Evolutionary conservation across 805 yeast species (phyloP).

Genomic region (Ogataea ramenticola): DNA sequence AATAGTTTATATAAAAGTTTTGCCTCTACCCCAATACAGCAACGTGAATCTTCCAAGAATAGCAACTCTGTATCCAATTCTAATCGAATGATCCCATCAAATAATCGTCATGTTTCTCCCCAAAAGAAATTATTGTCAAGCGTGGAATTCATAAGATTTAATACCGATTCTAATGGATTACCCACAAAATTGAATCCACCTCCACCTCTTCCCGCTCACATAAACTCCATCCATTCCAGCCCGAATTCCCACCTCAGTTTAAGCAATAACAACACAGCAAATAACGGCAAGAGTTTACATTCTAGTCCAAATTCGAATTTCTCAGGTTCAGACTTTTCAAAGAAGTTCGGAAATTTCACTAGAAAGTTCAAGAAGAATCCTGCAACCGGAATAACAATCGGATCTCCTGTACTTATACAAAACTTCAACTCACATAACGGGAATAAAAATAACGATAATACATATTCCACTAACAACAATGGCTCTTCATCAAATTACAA

Average conservation of each 20-base stretch:
- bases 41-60: neutral
- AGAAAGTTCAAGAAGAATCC: slow-evolving; percentile 9
- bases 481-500: too few relatives aligned
- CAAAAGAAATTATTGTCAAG: neutral
- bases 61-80: too few relatives aligned
- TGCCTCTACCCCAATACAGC: slow-evolving; percentile 3
- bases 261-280: too few relatives aligned
- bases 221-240: neutral
- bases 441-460: neutral
- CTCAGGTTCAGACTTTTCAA: slow-evolving; percentile 4
- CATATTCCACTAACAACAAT: too few relatives aligned
- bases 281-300: too few relatives aligned
- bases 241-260: too few relatives aligned
- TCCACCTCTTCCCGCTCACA: slow-evolving; percentile 1
- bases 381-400: neutral
- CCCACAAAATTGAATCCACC: neutral
- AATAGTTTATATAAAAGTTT: slow-evolving; percentile 12
- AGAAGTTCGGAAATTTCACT: slow-evolving; percentile 16
- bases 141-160: neutral
- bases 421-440: neutral
- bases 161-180: neutral
- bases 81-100: too few relatives aligned
- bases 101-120: neutral
- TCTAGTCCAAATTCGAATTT: too few relatives aligned
- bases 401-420: neutral